phyloP scores from a whole-genome alignment of 176 grass and related monocot genomes.

The Rhynchospora breviuscula region DNA sequence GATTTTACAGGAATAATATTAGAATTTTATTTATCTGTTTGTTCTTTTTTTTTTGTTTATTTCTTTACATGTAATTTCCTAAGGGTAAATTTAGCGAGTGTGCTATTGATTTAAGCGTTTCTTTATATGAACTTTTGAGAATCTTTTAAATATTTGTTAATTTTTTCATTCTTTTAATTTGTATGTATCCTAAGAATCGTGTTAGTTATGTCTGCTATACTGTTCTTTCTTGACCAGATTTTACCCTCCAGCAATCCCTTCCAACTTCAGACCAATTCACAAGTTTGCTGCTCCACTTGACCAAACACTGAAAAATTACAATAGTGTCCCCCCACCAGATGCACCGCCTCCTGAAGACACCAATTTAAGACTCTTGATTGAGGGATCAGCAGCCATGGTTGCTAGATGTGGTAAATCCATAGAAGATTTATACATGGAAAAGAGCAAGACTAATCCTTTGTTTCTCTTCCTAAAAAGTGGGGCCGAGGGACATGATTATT shows the following conservation, averaged over 20 bases:
- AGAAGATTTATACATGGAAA: slow-evolving; percentile 94
- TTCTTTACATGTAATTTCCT: not conserved
- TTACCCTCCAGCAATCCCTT: slow-evolving; percentile 62
- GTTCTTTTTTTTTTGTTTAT: not conserved
- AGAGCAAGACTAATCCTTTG: slow-evolving; percentile 61
- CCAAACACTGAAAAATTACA: slow-evolving; percentile 36
- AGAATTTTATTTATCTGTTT: not conserved
- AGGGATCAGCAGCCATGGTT: slow-evolving; percentile 78
- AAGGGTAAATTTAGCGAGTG: not conserved
- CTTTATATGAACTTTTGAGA: not conserved
- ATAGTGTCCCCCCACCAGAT: slow-evolving; percentile 57
- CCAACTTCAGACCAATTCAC: slow-evolving; percentile 66
- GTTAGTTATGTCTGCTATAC: not conserved
- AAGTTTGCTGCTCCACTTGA: slow-evolving; percentile 52
- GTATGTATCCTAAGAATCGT: not conserved
- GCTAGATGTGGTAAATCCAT: slow-evolving; percentile 86
- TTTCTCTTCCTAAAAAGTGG: slow-evolving; percentile 78
- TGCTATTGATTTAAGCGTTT: not conserved
- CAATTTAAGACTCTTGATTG: slow-evolving; percentile 66
- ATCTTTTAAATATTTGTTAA: too few relatives aligned
- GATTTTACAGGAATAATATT: not conserved
- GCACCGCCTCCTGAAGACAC: slow-evolving; percentile 72
- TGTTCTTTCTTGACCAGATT: slow-evolving; percentile 51
- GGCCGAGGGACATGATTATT: slow-evolving; percentile 65
- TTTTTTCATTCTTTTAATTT: too few relatives aligned